These are phyloP conservation scores for Kodamaea fungicola DNA, from an alignment of 1,139 yeast genomes.

Conservation along the genomic window DNA sequence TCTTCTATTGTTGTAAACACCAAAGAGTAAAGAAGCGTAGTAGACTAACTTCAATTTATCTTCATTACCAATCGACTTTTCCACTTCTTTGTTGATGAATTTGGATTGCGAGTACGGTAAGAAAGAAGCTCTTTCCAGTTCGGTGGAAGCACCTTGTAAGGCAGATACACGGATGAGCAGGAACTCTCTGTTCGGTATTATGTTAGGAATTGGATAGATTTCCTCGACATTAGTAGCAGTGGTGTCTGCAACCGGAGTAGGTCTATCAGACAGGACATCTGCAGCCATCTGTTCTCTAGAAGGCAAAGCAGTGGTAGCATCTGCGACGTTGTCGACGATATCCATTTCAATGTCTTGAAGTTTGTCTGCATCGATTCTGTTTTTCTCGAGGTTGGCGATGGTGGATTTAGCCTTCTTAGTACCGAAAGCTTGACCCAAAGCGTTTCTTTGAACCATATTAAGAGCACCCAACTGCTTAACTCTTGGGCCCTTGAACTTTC, in stretches of 20 bases:
- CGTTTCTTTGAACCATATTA: constrained; percentile 61
- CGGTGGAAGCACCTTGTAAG: constrained; percentile 48
- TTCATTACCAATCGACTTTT: constrained; percentile 42
- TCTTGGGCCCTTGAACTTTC: constrained; percentile 55
- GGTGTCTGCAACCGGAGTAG: constrained; percentile 74
- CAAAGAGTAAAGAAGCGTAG: constrained; percentile 76
- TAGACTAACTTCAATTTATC: constrained; percentile 67
- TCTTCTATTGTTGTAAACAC: constrained; percentile 74
- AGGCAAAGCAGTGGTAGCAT: constrained; percentile 71
- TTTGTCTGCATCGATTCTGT: constrained; percentile 80
- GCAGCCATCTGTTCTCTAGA: constrained; percentile 56
- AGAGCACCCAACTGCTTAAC: constrained; percentile 56
- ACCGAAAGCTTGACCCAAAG: constrained; percentile 94
- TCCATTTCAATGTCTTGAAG: constrained; percentile 72
- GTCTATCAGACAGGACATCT: constrained; percentile 62
- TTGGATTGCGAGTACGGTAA: constrained; percentile 62
- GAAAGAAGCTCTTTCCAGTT: constrained; percentile 47
- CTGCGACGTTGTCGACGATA: constrained; percentile 76
- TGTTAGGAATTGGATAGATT: constrained; percentile 67
- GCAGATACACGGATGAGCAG: constrained; percentile 58
- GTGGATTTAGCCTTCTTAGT: constrained; percentile 94
- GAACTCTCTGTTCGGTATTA: constrained; percentile 70
- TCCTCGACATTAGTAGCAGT: constrained; percentile 81
- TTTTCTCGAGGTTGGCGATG: constrained; percentile 73
- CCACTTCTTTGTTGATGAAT: constrained; percentile 51